Percentiles rank a stretch among this genome's conserved stretches.
Evolutionary conservation across 2,329 filamentous ascomycete species (phyloP).

Genomic region (Hirsutella minnesotensis): DNA sequence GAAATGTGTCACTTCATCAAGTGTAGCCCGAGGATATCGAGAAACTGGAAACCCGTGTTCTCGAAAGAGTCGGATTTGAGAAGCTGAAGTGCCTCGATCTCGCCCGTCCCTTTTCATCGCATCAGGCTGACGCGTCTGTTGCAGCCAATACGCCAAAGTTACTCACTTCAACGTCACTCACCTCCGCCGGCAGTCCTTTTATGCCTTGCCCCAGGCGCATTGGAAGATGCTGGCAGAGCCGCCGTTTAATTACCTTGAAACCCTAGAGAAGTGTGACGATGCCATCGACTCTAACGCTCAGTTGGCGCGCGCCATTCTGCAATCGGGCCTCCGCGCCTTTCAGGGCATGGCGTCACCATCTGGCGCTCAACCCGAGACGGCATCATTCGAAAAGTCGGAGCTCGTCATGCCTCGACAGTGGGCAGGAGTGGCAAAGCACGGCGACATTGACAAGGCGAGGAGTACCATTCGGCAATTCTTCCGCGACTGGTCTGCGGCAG

Average conservation of each 20-base stretch:
- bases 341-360: conserved; percentile 29
- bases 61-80: too few species aligned
- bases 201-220: conserved; percentile 73
- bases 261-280: conserved; percentile 66
- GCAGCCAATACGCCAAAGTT: conserved; percentile 70
- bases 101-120: too few species aligned
- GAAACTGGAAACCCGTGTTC: too few species aligned
- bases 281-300: conserved; percentile 84
- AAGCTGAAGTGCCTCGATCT: too few species aligned
- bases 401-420: conserved; percentile 48
- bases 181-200: conserved; percentile 82
- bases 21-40: too few species aligned
- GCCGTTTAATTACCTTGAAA: conserved; percentile 74
- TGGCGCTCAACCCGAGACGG: too few species aligned
- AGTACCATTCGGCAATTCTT: conserved; percentile 91
- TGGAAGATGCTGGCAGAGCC: conserved; percentile 71
- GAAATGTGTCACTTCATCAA: too few species aligned
- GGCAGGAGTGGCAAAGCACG: conserved; percentile 56
- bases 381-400: too few species aligned
- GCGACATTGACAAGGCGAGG: conserved; percentile 80
- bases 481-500: conserved; percentile 83
- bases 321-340: conserved; percentile 57
- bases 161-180: conserved; percentile 89
- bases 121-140: background rate
- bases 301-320: conserved; percentile 67